Conservation (phyloP, 2,329 filamentous ascomycete species). For the Exserohilum turcica region DNA sequence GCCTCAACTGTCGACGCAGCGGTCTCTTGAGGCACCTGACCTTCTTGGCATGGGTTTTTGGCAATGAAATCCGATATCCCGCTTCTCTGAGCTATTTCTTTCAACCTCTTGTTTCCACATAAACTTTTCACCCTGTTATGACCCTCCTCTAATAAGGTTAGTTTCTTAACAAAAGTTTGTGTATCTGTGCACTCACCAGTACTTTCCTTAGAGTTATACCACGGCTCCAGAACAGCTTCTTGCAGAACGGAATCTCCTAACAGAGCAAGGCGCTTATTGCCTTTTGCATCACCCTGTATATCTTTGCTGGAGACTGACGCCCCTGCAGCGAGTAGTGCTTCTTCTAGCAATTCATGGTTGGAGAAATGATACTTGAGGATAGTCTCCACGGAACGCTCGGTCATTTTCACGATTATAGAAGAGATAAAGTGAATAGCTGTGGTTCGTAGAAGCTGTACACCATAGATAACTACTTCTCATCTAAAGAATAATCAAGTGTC, state of each 20-base stretch:
- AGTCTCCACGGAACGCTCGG: not conserved
- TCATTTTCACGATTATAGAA: no score
- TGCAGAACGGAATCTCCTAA: not conserved
- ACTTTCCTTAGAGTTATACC: not conserved
- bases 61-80: not conserved
- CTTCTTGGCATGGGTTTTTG: not conserved
- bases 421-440: no score
- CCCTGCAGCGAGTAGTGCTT: not conserved
- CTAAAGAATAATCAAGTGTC: not conserved
- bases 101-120: not conserved
- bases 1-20: not conserved
- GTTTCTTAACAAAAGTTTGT: not conserved
- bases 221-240: not conserved
- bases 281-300: not conserved
- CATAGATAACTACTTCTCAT: not conserved
- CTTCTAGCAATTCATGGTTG: not conserved
- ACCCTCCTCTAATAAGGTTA: not conserved
- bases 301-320: not conserved
- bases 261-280: not conserved
- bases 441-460: no score
- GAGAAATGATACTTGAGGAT: not conserved
- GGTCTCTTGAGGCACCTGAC: not conserved
- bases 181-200: not conserved
- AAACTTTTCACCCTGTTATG: not conserved
- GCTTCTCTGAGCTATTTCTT: not conserved